Conservation (phyloP, 1,139 yeast genomes). For the Blastobotrys buckinghamii region DNA sequence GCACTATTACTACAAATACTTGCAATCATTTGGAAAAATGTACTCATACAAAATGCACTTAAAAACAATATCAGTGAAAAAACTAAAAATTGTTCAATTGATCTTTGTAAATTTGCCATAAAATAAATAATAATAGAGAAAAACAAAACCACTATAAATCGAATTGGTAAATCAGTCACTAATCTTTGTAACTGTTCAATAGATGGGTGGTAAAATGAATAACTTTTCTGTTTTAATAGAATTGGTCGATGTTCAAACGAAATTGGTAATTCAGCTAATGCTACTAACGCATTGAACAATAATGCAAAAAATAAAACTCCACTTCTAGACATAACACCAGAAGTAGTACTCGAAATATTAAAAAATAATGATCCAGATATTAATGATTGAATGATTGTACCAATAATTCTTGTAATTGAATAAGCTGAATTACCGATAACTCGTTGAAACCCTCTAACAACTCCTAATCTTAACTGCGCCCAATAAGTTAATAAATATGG, state of each 20-base stretch:
- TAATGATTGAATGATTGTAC: conserved; percentile 46
- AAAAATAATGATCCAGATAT: conserved; percentile 52
- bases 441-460: conserved; percentile 49
- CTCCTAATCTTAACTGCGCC: conserved; percentile 31
- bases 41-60: conserved; percentile 37
- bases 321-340: conserved; percentile 48
- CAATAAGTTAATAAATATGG: conserved; percentile 33
- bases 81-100: conserved; percentile 40
- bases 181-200: conserved; percentile 39
- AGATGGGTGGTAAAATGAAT: conserved; percentile 42
- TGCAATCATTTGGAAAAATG: conserved; percentile 54
- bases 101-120: conserved; percentile 34
- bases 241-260: conserved; percentile 38
- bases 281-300: conserved; percentile 38
- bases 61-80: conserved; percentile 32
- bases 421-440: conserved; percentile 49
- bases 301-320: conserved; percentile 41
- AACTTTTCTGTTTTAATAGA: conserved; percentile 39
- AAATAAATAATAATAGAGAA: conserved; percentile 38
- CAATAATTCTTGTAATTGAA: conserved; percentile 42
- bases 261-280: conserved; percentile 39
- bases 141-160: conserved; percentile 28
- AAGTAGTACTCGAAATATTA: conserved; percentile 41
- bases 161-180: conserved; percentile 35
- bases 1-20: conserved; percentile 47